Conservation (phyloP, 352 stramenopile species). For the Elongisporangium anandrum region DNA sequence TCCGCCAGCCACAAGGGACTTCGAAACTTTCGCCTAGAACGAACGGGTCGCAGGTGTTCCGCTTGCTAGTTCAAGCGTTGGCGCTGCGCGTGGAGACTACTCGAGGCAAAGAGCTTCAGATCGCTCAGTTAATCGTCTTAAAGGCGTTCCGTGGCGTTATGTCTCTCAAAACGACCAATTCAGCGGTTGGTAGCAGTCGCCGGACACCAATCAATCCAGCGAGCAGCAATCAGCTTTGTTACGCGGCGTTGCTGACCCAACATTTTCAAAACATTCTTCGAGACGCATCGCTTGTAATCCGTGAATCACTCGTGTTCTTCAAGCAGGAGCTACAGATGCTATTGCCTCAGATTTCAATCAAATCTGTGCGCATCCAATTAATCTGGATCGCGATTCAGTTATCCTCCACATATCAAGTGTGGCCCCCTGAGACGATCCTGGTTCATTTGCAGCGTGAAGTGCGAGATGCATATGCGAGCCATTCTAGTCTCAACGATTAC, state of each 20-base stretch:
- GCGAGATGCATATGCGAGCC: slow-evolving; percentile 5
- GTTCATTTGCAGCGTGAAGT: slow-evolving; percentile 41
- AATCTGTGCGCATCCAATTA: slow-evolving; percentile 47
- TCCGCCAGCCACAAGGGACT: slow-evolving; percentile 20
- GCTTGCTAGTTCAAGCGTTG: slow-evolving; percentile 49
- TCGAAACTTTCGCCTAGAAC: slow-evolving; percentile 32
- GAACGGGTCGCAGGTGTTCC: slow-evolving; percentile 37
- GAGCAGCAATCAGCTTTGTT: slow-evolving; percentile 25
- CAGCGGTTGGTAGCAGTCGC: slow-evolving; percentile 5
- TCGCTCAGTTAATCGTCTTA: slow-evolving; percentile 61
- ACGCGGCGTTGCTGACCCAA: slow-evolving; percentile 45
- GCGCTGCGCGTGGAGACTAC: slow-evolving; percentile 6
- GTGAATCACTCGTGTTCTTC: slow-evolving; percentile 62
- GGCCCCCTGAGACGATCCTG: slow-evolving; percentile 30
- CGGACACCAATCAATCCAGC: slow-evolving; percentile 1
- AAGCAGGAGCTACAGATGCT: slow-evolving; percentile 43
- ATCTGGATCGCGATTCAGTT: slow-evolving; percentile 53
- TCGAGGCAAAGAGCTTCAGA: slow-evolving; percentile 20
- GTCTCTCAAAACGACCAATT: slow-evolving; percentile 27
- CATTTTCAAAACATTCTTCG: slow-evolving; percentile 48
- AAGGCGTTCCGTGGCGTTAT: slow-evolving; percentile 53
- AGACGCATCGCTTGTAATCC: slow-evolving; percentile 27
- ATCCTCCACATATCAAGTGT: slow-evolving; percentile 20
- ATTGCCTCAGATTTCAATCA: slow-evolving; percentile 41
- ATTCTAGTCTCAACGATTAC: slow-evolving; percentile 13